Percentiles rank a stretch among this genome's conserved stretches.
Conservation (phyloP, 768 basidiomycete species). For the Russula earlei region DNA sequence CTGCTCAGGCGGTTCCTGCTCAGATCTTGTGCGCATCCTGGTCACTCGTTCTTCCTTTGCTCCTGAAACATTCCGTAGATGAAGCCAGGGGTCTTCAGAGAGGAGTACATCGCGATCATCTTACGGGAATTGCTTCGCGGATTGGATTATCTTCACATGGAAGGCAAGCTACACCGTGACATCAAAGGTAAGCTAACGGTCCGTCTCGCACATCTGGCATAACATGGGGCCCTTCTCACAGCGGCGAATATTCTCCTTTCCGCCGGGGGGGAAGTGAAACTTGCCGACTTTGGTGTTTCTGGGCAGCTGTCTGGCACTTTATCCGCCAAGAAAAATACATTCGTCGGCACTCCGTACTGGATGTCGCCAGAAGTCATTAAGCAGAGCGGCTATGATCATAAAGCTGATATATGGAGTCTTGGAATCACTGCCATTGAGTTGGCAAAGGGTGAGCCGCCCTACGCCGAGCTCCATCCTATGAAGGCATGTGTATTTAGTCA, state of each 20-base stretch:
- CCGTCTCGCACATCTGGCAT: not conserved
- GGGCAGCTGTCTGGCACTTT: conserved; percentile 92
- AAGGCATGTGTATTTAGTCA: conserved; percentile 49
- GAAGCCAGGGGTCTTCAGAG: conserved; percentile 96
- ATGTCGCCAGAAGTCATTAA: conserved; percentile 99
- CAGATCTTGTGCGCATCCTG: conserved; percentile 65
- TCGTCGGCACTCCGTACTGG: conserved; percentile 98
- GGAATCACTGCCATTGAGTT: conserved; percentile 97
- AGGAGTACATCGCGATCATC: conserved; percentile 98
- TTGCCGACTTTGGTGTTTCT: conserved; percentile 98
- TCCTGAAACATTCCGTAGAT: conserved; percentile 45
- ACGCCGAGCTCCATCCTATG: conserved; percentile 98
- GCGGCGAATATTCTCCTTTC: conserved; percentile 93
- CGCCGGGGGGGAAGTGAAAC: conserved; percentile 89
- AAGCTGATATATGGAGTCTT: conserved; percentile 98
- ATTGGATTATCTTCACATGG: conserved; percentile 89
- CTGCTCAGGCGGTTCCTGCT: conserved; percentile 96
- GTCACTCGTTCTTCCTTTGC: conserved; percentile 15
- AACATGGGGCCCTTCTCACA: conserved; percentile 24
- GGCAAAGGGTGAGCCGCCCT: conserved; percentile 96
- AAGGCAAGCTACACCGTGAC: conserved; percentile 97
- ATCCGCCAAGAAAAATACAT: conserved; percentile 95
- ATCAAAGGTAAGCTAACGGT: conserved; percentile 69
- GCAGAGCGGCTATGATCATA: conserved; percentile 97
- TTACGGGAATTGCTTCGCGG: conserved; percentile 86